phyloP scores from a whole-genome alignment of 345 rosid species.

The Rhodamnia argentea region DNA sequence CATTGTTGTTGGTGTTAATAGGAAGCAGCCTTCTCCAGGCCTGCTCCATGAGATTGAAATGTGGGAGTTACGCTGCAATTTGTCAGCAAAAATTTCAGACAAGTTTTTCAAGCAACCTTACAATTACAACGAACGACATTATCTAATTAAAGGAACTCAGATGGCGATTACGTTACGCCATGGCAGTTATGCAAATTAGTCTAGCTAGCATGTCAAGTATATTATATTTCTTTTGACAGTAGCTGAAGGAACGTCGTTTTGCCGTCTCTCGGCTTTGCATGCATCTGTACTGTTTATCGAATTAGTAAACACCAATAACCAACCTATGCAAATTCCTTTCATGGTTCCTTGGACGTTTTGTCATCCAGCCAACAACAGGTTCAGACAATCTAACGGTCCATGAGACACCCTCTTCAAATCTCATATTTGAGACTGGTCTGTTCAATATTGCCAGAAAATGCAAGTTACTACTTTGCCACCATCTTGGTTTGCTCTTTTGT shows the following conservation, averaged over 20 bases:
- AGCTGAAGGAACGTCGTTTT: not conserved
- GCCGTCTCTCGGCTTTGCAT: not conserved
- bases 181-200: not conserved
- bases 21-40: not conserved
- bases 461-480: not conserved
- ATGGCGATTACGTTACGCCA: not conserved
- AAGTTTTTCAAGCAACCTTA: not conserved
- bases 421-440: not conserved
- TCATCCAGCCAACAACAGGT: not conserved
- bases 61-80: not conserved
- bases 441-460: not conserved
- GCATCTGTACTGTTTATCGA: not conserved
- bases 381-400: not conserved
- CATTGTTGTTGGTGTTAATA: not conserved
- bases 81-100: not conserved
- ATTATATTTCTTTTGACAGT: not conserved
- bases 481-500: not conserved
- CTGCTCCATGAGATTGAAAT: not conserved
- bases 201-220: not conserved
- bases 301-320: not conserved
- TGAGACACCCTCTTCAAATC: not conserved
- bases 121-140: not conserved
- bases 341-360: not conserved
- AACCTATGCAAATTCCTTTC: not conserved
- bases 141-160: not conserved